phyloP scores from a whole-genome alignment of 768 basidiomycete species.

The Macrolepiota dolichaula region DNA sequence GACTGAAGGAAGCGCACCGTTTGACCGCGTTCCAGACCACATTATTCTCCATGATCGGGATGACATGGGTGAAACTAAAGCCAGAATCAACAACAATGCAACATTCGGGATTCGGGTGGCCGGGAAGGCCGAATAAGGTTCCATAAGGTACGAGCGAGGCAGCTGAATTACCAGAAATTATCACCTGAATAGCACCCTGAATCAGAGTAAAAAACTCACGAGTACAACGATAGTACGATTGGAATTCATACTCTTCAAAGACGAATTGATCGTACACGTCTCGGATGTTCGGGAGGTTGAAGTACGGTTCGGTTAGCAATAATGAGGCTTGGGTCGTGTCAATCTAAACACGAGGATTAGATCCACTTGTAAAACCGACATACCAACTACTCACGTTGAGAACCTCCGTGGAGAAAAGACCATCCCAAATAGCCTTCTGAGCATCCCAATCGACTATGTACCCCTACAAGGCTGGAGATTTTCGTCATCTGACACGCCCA shows the following conservation, averaged over 20 bases:
- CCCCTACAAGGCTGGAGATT: constrained; percentile 52
- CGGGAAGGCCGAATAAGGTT: constrained; percentile 53
- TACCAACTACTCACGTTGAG: constrained; percentile 47
- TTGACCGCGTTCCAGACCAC: constrained; percentile 81
- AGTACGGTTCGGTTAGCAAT: constrained; percentile 90
- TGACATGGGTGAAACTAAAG: constrained; percentile 91
- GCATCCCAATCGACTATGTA: constrained; percentile 94
- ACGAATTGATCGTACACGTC: constrained; percentile 93
- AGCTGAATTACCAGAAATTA: constrained; percentile 39
- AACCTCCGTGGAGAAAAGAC: constrained; percentile 71
- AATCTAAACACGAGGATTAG: constrained; percentile 40
- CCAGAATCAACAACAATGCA: constrained; percentile 83
- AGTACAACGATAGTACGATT: constrained; percentile 74
- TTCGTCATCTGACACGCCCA: constrained; percentile 11
- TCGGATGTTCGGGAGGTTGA: constrained; percentile 90
- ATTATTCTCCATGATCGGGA: constrained; percentile 74
- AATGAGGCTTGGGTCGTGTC: constrained; percentile 71
- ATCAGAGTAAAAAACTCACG: constrained; percentile 47
- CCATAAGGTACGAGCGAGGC: constrained; percentile 79
- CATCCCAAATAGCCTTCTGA: constrained; percentile 93
- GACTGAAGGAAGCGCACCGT: constrained; percentile 44
- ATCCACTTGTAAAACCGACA: neutral
- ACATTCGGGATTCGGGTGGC: constrained; percentile 66
- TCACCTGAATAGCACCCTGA: neutral
- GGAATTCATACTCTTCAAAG: constrained; percentile 96